Evolutionary conservation across 768 basidiomycete genomes (phyloP).

Genomic region (Tricholoma sp.): DNA sequence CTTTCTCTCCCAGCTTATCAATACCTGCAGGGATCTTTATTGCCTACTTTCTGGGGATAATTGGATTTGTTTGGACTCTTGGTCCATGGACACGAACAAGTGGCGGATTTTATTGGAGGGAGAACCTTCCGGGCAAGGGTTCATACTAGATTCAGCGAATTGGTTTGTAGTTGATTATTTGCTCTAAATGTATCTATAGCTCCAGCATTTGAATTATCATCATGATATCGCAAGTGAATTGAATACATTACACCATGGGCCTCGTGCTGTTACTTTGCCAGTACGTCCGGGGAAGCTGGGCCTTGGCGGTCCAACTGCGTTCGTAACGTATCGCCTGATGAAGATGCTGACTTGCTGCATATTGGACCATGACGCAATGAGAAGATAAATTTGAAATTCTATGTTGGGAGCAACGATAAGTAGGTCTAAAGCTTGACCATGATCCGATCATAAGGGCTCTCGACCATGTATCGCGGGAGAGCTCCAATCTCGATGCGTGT

Average conservation of each 20-base stretch:
- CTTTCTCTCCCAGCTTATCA: constrained; percentile 9
- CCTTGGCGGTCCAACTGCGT: no score
- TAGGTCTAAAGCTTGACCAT: not conserved
- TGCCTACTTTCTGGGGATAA: constrained; percentile 57
- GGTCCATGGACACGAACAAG: constrained; percentile 41
- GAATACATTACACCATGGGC: not conserved
- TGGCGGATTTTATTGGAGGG: constrained; percentile 39
- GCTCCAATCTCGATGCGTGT: not conserved
- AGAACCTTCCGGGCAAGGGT: not conserved
- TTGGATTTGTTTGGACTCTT: constrained; percentile 51
- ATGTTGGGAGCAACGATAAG: not conserved
- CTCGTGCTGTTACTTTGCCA: not conserved
- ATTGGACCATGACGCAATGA: no score
- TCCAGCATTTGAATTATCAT: not conserved
- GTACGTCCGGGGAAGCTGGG: not conserved
- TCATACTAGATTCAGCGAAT: not conserved
- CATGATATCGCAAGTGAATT: not conserved
- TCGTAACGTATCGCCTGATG: no score
- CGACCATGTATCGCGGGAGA: not conserved
- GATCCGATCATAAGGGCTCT: not conserved
- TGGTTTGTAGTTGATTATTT: not conserved
- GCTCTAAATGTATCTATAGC: not conserved
- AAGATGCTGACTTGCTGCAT: no score
- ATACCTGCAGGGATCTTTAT: constrained; percentile 41
- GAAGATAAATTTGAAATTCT: no score